Base-by-base conservation (phyloP, 2,329 filamentous ascomycete genomes). In the Pseudogymnoascus sp. region DNA sequence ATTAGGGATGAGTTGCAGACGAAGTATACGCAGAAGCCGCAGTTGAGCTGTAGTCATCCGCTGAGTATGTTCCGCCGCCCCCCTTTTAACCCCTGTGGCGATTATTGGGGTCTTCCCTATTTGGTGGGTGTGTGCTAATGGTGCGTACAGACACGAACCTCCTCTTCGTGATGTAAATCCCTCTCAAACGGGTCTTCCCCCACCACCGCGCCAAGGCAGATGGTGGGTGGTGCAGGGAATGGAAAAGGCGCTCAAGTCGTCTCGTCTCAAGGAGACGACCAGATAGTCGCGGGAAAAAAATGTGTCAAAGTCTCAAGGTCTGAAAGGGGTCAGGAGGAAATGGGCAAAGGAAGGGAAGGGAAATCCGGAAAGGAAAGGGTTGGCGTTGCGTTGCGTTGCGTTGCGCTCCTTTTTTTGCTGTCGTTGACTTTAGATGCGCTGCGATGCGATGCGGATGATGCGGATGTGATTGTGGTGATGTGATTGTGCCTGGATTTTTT, bases 21-120 rank as follows among this genome's bases (percentile, higher is more conserved):
- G 40, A 95, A 96, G 75, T 99, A 99, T 75, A 82, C 84, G 7
- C 95, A 99, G 78, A 96, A 96, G 79, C 95, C 95, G 61, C 95
- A 99, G 80, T 80, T 99, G 68, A 97, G 93, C 72, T 93, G 91
- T 79, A 96, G 92, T 75, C 95, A 99, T 77, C 95, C 95, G 37
- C 80, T 99, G 72, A 92, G 93, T 97, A 86, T 3, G 44, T 50
- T 29, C 14, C 5, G 6, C 24, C 44, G 5, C 7, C n/a, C 26
- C 8, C 10, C 16, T 14, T 26, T 33, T 8, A 6, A 29, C 26
- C 5, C 33, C 19, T 19, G 19, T 19, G 19, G 19, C 19, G 19
- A 19, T 19, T 19, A 19, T 19, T 19, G 19, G 19, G 19, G 19
- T 19, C 19, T 19, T 19, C 11, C 16, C 1, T 44, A 19, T 19